Base-by-base conservation (phyloP, 2,329 filamentous ascomycete genomes). In the Paraphoma chrysanthemicola region DNA sequence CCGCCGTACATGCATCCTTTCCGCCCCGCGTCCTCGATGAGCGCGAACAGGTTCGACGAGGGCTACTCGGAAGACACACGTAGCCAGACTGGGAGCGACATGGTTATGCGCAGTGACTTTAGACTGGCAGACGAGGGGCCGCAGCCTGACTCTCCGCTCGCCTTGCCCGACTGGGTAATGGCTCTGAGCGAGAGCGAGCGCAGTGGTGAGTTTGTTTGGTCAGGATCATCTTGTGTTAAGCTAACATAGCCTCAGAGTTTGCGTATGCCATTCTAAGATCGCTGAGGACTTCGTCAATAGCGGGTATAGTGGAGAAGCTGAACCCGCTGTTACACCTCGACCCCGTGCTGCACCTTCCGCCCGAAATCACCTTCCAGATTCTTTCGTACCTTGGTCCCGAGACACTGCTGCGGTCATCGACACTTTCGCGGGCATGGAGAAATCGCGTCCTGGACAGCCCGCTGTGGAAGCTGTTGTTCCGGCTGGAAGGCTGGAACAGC, bases 251-350 rank as follows among this genome's bases (percentile, higher is more conserved):
- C 38, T 31, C 70, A 96, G 93, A 94, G 73, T 86, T 96, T 63
- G 90, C 91, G 41, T 92, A 94, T 79, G 84, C 86, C 44, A 84
- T 97, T 23, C 83, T 97, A 53, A 86, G 89, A 56, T 88, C 90
- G 54, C 82, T 97, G 29, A 91, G 90, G 16, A 96, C 92, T 0
- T 90, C 90, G 6, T 86, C 88, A 51, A 88, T 97, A 57, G 88
- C 90, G 48, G 84, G 89, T 44, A 91, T 97, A 51, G 91, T 97
- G 45, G 86, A 93, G 52, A 86, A 89, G 61, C 81, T 97, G 16
- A 90, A 89, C 60, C 91, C 93, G 4, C 85, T 93, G 50, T 88
- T 98, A 2, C 93, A 97, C 77, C 94, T 97, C 78, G 92, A 99
- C 78, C 97, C 97, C 52, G 88, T 97, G 42, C 82, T 87, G 62